These are phyloP conservation scores for Penicillium soppii DNA, from an alignment of 495 filamentous ascomycete genomes.

Conservation along the genomic window DNA sequence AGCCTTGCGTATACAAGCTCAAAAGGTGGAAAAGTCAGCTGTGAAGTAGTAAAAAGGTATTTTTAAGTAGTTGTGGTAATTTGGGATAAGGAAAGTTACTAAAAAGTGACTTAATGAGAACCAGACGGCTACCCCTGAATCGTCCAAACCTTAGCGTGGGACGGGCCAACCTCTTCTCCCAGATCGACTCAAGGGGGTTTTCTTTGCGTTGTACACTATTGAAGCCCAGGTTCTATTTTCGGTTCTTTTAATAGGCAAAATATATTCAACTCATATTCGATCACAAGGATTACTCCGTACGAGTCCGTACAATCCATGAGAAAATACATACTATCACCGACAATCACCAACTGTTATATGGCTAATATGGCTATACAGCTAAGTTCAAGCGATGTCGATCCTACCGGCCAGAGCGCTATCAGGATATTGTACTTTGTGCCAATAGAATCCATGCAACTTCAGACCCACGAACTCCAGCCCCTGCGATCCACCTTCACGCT, in stretches of 20 bases:
- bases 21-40: background rate
- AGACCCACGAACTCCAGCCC: conserved; percentile 7
- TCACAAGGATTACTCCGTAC: no score
- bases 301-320: background rate
- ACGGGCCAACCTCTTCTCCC: conserved; percentile 9
- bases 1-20: no score
- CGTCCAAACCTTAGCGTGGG: conserved; percentile 2
- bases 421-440: conserved; percentile 16
- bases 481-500: conserved; percentile 16
- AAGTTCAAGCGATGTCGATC: conserved; percentile 19
- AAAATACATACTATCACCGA: no score
- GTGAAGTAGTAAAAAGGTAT: background rate
- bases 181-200: conserved; percentile 29
- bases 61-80: background rate
- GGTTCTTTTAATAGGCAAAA: no score
- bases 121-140: conserved; percentile 19
- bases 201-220: conserved; percentile 17
- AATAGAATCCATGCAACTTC: conserved; percentile 17
- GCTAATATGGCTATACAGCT: no score
- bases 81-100: background rate
- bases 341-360: no score
- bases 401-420: conserved; percentile 21
- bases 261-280: no score
- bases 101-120: background rate
- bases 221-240: conserved; percentile 22